Percentiles rank a stretch among this genome's conserved stretches.
Evolutionary conservation across 345 rosid genomes (phyloP).

Genomic region (Hibiscus syriacus): DNA sequence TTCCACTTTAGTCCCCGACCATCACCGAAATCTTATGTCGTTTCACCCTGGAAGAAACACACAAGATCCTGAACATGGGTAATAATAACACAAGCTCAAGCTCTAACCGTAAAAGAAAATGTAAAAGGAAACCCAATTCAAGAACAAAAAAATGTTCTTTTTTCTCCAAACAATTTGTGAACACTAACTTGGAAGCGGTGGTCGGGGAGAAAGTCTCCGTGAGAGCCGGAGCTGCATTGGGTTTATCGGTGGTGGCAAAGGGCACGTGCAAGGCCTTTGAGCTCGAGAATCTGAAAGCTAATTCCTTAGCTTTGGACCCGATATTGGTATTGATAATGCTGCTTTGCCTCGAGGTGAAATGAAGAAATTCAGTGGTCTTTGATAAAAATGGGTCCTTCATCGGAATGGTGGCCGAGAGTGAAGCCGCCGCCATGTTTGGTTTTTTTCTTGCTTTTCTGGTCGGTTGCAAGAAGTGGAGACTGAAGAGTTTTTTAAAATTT

Average conservation of each 20-base stretch:
- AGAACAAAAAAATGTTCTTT: no score
- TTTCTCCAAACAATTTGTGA: neutral
- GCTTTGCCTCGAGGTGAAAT: neutral
- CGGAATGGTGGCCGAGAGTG: neutral
- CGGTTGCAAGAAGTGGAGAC: neutral
- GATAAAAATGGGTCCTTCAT: slow-evolving; percentile 8
- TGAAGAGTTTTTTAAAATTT: neutral
- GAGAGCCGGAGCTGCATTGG: slow-evolving; percentile 19
- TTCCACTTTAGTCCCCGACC: slow-evolving; percentile 98
- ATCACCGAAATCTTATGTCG: slow-evolving; percentile 82
- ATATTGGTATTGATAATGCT: neutral
- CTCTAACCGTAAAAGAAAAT: neutral
- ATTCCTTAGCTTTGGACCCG: neutral
- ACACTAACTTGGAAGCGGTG: slow-evolving; percentile 19
- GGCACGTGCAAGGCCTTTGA: slow-evolving; percentile 6
- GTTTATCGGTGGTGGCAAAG: slow-evolving; percentile 14
- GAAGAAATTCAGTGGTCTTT: slow-evolving; percentile 4
- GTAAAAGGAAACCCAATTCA: neutral
- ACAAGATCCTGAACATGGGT: neutral
- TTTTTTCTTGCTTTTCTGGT: neutral
- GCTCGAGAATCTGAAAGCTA: slow-evolving; percentile 7
- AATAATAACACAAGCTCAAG: neutral
- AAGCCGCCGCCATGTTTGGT: slow-evolving; percentile 18
- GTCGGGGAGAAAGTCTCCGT: slow-evolving; percentile 4
- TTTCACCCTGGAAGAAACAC: slow-evolving; percentile 38